phyloP scores from a whole-genome alignment of 768 basidiomycete species.

The Dioszegia hungarica region DNA sequence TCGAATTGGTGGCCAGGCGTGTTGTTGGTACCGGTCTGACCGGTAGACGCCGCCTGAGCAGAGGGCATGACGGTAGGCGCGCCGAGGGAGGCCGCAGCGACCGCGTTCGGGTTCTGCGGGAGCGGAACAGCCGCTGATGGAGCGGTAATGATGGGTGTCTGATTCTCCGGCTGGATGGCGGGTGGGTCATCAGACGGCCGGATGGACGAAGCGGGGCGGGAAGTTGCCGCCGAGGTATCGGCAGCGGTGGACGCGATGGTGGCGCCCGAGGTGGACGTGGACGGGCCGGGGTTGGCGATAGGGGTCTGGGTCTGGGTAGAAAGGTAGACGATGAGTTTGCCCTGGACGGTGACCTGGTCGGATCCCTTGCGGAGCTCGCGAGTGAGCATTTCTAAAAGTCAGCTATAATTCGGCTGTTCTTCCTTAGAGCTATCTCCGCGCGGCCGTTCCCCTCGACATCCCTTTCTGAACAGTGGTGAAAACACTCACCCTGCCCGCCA shows the following conservation, averaged over 20 bases:
- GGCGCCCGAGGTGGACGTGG: constrained; percentile 50
- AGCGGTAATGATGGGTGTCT: constrained; percentile 27
- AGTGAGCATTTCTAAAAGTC: constrained; percentile 81
- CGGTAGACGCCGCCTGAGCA: constrained; percentile 41
- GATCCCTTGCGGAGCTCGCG: constrained; percentile 98
- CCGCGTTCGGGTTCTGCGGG: constrained; percentile 50
- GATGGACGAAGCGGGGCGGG: background rate
- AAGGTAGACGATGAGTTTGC: constrained; percentile 92
- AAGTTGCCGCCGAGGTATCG: constrained; percentile 21
- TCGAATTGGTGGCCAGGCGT: constrained; percentile 65
- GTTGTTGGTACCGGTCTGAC: constrained; percentile 51
- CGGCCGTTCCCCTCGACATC: too few relatives aligned
- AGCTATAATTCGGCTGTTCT: constrained; percentile 4
- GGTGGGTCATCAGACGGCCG: background rate
- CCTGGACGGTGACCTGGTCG: constrained; percentile 94
- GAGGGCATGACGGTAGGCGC: constrained; percentile 43
- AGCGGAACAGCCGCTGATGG: constrained; percentile 31
- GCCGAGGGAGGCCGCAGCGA: constrained; percentile 50
- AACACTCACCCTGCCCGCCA: constrained; percentile 78
- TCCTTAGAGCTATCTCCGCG: too few relatives aligned
- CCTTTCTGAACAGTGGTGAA: background rate
- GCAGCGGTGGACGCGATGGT: constrained; percentile 35
- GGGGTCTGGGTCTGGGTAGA: constrained; percentile 84
- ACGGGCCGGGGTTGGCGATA: constrained; percentile 70
- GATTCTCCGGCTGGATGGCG: constrained; percentile 13